Base-by-base conservation (phyloP, 208 protist species). In the Borovskyia barvae region DNA sequence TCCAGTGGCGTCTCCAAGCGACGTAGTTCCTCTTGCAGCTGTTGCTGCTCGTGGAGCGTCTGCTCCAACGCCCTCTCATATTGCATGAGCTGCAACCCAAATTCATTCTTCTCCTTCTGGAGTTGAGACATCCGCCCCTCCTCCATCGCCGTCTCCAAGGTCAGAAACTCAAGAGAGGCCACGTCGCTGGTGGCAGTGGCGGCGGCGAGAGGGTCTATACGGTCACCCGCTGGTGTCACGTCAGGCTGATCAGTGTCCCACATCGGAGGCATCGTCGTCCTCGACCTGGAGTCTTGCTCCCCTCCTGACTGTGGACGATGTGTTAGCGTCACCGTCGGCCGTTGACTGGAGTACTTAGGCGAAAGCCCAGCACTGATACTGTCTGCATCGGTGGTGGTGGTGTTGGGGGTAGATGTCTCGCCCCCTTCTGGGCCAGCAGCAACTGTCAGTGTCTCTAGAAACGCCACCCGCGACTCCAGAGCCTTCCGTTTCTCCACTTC, bases 401-500 rank as follows among this genome's bases (percentile, higher is more conserved):
- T 11, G 45, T 7, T 12, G 20, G 32, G 39, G 19, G 14, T n/a
- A n/a, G n/a, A n/a, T n/a, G n/a, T n/a, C n/a, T n/a, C n/a, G n/a
- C n/a, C n/a, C n/a, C n/a, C n/a, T n/a, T n/a, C n/a, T n/a, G n/a
- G n/a, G n/a, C n/a, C 33, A 15, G 7, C 40, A 3, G 26, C 46
- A 54, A 36, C 26, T 11, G 5, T n/a, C 19, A 20, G 40, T 24
- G 33, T 26, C 47, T 85, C 72, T 25, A 88, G 66, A 28, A 60
- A 47, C 46, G 53, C 46, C 1, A 94, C 25, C 22, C 70, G 75
- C 41, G 67, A 52, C 65, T 90, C 80, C 11, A 91, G 62, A 37
- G 53, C 66, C 50, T 88, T 87, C 20, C 83, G 71, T 71, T 80
- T 83, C 58, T 93, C 84, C 36, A 76, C 75, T 53, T 92, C 83